phyloP scores from a whole-genome alignment of 2,329 filamentous ascomycete genomes.

The Fusarium floridanum region DNA sequence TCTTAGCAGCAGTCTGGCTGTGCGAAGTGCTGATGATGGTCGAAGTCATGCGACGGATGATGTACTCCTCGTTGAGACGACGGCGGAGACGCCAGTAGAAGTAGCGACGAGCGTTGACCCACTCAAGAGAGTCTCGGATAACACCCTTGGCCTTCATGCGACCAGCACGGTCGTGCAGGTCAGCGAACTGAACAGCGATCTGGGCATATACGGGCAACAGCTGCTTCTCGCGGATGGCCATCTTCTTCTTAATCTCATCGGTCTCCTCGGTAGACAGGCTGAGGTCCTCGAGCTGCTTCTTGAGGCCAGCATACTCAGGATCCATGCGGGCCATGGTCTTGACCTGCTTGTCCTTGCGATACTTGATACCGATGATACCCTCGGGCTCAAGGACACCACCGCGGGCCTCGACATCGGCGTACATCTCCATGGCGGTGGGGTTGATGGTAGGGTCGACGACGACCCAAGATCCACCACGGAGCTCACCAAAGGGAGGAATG shows the following conservation, averaged over 20 bases:
- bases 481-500: constrained; percentile 95
- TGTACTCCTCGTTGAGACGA: constrained; percentile 96
- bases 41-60: constrained; percentile 86
- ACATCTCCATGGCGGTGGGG: constrained; percentile 98
- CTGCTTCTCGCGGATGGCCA: constrained; percentile 86
- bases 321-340: constrained; percentile 97
- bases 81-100: constrained; percentile 99
- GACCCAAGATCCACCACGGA: constrained; percentile 99
- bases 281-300: constrained; percentile 76
- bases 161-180: constrained; percentile 95
- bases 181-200: constrained; percentile 96
- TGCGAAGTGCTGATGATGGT: constrained; percentile 51
- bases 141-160: constrained; percentile 98
- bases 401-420: constrained; percentile 93
- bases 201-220: constrained; percentile 94
- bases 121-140: constrained; percentile 86
- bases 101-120: constrained; percentile 92
- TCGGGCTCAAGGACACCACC: constrained; percentile 98
- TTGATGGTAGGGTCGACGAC: constrained; percentile 99
- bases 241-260: constrained; percentile 84
- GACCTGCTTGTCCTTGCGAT: constrained; percentile 95
- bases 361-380: constrained; percentile 99
- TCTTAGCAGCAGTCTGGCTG: constrained; percentile 55
- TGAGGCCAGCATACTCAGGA: constrained; percentile 83
- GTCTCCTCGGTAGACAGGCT: constrained; percentile 80